Conservation (phyloP, 352 stramenopile genomes). For the Phytophthora multivora region DNA sequence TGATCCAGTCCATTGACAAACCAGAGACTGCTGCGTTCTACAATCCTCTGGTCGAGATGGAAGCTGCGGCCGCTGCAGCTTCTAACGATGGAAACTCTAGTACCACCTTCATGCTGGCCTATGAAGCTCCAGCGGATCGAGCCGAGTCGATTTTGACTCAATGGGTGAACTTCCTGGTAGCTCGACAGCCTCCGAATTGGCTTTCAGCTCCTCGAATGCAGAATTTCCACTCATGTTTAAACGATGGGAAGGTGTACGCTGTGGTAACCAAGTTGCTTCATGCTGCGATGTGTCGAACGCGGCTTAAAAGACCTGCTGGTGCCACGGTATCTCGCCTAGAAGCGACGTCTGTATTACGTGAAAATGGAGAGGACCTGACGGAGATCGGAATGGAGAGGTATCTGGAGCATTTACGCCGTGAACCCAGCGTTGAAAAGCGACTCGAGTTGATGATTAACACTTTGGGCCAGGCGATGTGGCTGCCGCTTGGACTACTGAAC, state of each 20-base stretch:
- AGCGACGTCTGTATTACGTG: conserved; percentile 60
- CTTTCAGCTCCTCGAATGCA: conserved; percentile 49
- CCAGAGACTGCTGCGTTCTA: conserved; percentile 68
- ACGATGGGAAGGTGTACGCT: conserved; percentile 56
- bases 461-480: conserved; percentile 73
- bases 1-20: conserved; percentile 65
- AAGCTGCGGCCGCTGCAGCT: conserved; percentile 12
- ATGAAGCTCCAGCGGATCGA: conserved; percentile 62
- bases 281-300: conserved; percentile 61
- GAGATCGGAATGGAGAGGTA: conserved; percentile 82
- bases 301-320: conserved; percentile 37
- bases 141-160: conserved; percentile 76
- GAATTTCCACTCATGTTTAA: conserved; percentile 75
- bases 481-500: conserved; percentile 63
- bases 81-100: background rate
- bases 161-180: conserved; percentile 72
- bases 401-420: conserved; percentile 59
- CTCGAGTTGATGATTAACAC: conserved; percentile 77
- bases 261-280: conserved; percentile 72
- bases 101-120: conserved; percentile 33
- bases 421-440: conserved; percentile 56
- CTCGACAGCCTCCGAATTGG: conserved; percentile 56
- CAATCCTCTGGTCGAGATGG: conserved; percentile 63
- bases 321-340: conserved; percentile 50
- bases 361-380: conserved; percentile 82